Percentiles rank a stretch among this genome's conserved stretches.
Conservation (phyloP, 2,329 filamentous ascomycete genomes). For the Peltaster fructicola region DNA sequence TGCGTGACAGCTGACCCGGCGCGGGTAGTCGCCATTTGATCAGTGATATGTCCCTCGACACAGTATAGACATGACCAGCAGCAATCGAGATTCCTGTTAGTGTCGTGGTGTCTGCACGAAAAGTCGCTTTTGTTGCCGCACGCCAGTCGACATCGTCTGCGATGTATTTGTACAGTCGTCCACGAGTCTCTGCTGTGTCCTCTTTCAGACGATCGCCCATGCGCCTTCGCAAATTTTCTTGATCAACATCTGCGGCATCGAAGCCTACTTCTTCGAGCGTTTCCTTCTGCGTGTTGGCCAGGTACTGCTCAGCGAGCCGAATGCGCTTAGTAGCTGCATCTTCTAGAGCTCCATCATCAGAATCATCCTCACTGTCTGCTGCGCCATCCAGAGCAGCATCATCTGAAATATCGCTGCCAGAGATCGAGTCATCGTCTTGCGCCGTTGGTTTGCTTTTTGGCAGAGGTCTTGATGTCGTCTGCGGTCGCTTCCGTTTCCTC, state of each 20-base stretch:
- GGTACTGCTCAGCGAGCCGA: constrained; percentile 76
- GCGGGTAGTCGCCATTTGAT: constrained; percentile 74
- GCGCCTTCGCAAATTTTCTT: constrained; percentile 59
- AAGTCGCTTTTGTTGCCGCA: constrained; percentile 49
- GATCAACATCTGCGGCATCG: constrained; percentile 83
- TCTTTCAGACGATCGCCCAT: constrained; percentile 60
- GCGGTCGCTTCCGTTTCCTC: constrained; percentile 68
- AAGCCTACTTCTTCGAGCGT: constrained; percentile 61
- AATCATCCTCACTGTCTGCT: constrained; percentile 30
- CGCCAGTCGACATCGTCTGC: constrained; percentile 55
- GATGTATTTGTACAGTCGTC: constrained; percentile 69
- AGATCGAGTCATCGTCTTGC: constrained; percentile 59
- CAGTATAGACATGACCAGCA: constrained; percentile 70
- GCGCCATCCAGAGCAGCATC: constrained; percentile 32
- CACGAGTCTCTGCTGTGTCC: constrained; percentile 82
- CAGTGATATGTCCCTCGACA: constrained; percentile 66
- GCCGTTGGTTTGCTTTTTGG: constrained; percentile 28
- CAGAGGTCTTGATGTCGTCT: constrained; percentile 35
- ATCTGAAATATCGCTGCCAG: constrained; percentile 60
- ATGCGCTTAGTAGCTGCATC: constrained; percentile 78
- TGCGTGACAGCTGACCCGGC: constrained; percentile 13
- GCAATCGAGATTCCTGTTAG: constrained; percentile 67
- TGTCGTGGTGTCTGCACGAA: constrained; percentile 59
- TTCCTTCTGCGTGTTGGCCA: constrained; percentile 75
- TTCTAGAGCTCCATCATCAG: constrained; percentile 62